Percentiles rank a stretch among this genome's conserved stretches.
phyloP scores from a whole-genome alignment of 1,284 basidiomycete species.

The Stereum hirsutum region DNA sequence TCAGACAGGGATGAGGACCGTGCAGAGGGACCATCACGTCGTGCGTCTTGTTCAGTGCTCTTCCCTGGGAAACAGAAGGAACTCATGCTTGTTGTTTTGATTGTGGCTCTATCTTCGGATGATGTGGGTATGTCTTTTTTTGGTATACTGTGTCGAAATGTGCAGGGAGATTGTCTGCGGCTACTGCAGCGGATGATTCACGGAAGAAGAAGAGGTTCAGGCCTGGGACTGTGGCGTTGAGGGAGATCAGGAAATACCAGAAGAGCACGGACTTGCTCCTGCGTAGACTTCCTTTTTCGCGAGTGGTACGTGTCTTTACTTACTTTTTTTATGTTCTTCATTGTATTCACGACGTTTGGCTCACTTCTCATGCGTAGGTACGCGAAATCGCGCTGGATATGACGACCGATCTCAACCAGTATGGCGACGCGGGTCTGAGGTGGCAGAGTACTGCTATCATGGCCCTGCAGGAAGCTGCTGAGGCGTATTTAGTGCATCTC shows the following conservation, averaged over 20 bases:
- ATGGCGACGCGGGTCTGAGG: constrained; percentile 54
- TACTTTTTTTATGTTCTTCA: not conserved
- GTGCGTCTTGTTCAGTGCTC: not conserved
- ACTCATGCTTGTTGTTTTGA: too few species aligned
- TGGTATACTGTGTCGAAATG: too few species aligned
- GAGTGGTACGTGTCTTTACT: constrained; percentile 55
- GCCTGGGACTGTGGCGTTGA: constrained; percentile 82
- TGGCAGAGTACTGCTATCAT: constrained; percentile 91
- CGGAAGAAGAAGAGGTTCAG: constrained; percentile 45
- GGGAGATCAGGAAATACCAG: constrained; percentile 91
- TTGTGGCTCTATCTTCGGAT: too few species aligned
- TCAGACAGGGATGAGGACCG: constrained; percentile 1
- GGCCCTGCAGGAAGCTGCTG: constrained; percentile 91
- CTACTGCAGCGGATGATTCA: not conserved
- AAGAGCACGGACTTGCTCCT: constrained; percentile 86
- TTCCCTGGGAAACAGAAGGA: too few species aligned
- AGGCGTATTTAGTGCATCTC: constrained; percentile 88
- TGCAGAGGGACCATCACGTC: constrained; percentile 8
- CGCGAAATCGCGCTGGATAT: constrained; percentile 87
- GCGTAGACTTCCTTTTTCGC: constrained; percentile 84
- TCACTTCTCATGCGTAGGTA: constrained; percentile 43
- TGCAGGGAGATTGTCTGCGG: not conserved
- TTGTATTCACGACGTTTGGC: not conserved
- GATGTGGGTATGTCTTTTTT: too few species aligned
- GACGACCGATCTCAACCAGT: constrained; percentile 64